These are phyloP conservation scores for Chytriomyces sp. DNA, from an alignment of 192 early-diverging fungal genomes.

Conservation along the genomic window DNA sequence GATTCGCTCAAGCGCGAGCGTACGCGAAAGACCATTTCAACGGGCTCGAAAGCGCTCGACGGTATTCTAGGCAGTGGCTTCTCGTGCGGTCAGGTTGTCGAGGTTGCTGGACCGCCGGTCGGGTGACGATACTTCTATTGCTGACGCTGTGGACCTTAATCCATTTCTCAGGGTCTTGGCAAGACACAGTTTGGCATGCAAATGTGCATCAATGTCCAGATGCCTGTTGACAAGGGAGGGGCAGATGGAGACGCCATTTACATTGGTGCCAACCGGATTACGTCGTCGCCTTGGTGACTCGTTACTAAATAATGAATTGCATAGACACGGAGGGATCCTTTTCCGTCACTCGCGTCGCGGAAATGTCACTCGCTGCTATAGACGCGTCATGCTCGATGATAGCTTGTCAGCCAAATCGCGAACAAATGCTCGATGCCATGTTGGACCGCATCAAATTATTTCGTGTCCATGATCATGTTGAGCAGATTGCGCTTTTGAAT, in stretches of 20 bases:
- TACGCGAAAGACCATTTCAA: conserved; percentile 31
- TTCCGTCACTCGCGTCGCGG: conserved; percentile 33
- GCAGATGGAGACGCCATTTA: conserved; percentile 40
- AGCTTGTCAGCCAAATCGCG: not conserved
- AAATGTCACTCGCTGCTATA: conserved; percentile 35
- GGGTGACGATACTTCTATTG: conserved; percentile 29
- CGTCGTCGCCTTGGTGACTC: not conserved
- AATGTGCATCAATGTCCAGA: conserved; percentile 47
- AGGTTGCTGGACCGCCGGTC: conserved; percentile 52
- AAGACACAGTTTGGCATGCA: no score
- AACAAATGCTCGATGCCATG: not conserved
- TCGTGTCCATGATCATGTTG: conserved; percentile 38
- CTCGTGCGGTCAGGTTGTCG: conserved; percentile 45
- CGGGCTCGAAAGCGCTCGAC: conserved; percentile 45
- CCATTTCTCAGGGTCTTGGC: not conserved
- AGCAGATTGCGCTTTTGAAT: conserved; percentile 36
- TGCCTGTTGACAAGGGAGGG: conserved; percentile 27
- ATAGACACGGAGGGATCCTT: conserved; percentile 56
- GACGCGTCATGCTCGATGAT: no score
- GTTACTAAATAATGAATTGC: not conserved
- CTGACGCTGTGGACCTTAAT: not conserved
- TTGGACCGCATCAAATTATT: conserved; percentile 37
- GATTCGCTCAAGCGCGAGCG: conserved; percentile 36
- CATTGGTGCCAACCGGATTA: conserved; percentile 35
- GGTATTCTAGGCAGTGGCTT: conserved; percentile 48